Base-by-base conservation (phyloP, 2,329 filamentous ascomycete species). In the Hymenoscyphus repandus region DNA sequence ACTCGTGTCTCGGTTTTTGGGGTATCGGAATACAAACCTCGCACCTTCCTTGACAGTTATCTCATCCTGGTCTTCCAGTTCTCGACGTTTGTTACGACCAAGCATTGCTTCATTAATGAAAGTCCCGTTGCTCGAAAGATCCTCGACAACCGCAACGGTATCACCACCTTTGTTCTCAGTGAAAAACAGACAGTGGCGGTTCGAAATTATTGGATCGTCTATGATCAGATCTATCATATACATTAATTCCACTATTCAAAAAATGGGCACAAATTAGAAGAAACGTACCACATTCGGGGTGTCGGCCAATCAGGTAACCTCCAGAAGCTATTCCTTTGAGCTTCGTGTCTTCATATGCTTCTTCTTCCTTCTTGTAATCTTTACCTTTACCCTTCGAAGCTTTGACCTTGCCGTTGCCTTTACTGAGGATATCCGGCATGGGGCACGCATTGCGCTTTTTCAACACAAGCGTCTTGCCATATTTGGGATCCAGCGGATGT, bases 111-210 rank as follows among this genome's bases (percentile, higher is more conserved):
- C 90, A 64, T 97, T 97, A 61, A 99, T 86, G 66, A 91, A 99
- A 0, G 95, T 99, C 45, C 93, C 93, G 66, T 99, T 99, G 65
- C 85, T 93, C 6, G 93, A 99, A 17, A 97, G 72, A 68, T 99
- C 93, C 67, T 99, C 91, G 5, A 99, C 70, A 11, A 97, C 79
- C 7, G 90, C 92, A 38, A 82, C 77, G 58, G 75, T 78, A 68
- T 80, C 74, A 13, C 72, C 69, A 9, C 73, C 76, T 58, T 79
- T 79, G 54, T 80, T 80, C 63, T 82, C 78, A 18, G 72, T 75
- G 62, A 87, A 88, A 1, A 89, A 59, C 7, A 88, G 70, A 57
- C 85, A 89, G 68, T 91, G 88, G 3, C 91, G 80, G 65, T 97
- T 97, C 15, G 91, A 96, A 39, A 96, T 84, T 4, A 88, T 88